Evolutionary conservation across 2,329 filamentous ascomycete species (phyloP), one percentile per base, ranked within the genome.

Genomic region (Fusarium solani-melongenae): DNA sequence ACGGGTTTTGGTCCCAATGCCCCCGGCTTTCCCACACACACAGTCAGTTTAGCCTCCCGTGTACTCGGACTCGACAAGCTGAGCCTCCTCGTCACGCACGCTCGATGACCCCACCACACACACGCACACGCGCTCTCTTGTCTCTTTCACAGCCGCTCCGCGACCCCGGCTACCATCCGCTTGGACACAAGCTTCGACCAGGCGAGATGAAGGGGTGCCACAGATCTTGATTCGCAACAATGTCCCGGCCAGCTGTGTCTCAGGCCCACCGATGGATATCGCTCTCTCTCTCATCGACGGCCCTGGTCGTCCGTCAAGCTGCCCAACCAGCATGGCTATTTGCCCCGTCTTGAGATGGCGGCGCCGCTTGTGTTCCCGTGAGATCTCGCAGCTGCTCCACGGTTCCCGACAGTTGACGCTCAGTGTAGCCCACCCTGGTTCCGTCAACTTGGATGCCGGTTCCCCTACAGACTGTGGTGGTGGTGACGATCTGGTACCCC

Each of bases 191-290:
- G 70, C 75, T 79, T 80, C 74, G 68, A 74, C 78, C 78, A 81
- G 78, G 77, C 80, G 78, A 83, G 81, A 83, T 83, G 81, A 81
- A 69, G 65, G 76, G 73, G 82, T 83, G 71, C 76, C 80, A 83
- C 82, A 83, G 81, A 84, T 83, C 81, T 83, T 79, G 77, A 75
- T 76, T 77, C 77, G 77, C 75, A 79, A 78, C 79, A 80, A 81
- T 81, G 76, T 78, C 79, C 79, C 79, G 79, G 77, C 71, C 69
- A 74, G 72, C 67, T 69, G 36, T 78, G 76, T 77, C 76, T 78
- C 67, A 78, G 55, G 61, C 55, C 67, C 69, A 60, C 60, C 72
- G 75, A 77, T 74, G 69, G 67, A 69, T 64, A 72, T 72, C 51
- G 61, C 55, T 61, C 36, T 77, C 57, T 77, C 57, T 61, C 36